phyloP scores from a whole-genome alignment of 2,329 filamentous ascomycete genomes.

The Proliferodiscus dingleyae region DNA sequence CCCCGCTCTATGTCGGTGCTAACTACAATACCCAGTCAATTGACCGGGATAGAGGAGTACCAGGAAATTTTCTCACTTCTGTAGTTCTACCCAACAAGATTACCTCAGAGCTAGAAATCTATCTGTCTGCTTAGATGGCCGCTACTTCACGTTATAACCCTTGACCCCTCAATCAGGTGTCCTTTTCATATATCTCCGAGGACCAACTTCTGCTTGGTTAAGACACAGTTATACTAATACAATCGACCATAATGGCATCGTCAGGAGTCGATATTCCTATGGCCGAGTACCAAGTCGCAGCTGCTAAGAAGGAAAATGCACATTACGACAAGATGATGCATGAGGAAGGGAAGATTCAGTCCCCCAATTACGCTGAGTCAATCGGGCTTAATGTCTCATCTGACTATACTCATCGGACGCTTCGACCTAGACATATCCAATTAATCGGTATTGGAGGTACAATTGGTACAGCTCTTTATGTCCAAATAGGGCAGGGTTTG shows the following conservation, averaged over 20 bases:
- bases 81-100: too few species aligned
- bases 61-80: too few species aligned
- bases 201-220: too few species aligned
- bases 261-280: slow-evolving; percentile 16
- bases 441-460: slow-evolving; percentile 55
- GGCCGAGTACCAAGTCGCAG: slow-evolving; percentile 14
- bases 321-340: slow-evolving; percentile 15
- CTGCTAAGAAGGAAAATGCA: slow-evolving; percentile 8
- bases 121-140: too few species aligned
- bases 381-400: slow-evolving; percentile 8
- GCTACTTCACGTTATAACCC: too few species aligned
- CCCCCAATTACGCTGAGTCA: slow-evolving; percentile 8
- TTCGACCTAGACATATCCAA: slow-evolving; percentile 36
- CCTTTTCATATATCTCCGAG: too few species aligned
- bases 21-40: too few species aligned
- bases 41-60: too few species aligned
- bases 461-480: slow-evolving; percentile 53
- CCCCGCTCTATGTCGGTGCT: too few species aligned
- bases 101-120: too few species aligned
- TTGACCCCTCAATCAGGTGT: too few species aligned
- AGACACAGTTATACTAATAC: too few species aligned
- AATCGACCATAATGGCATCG: slow-evolving; percentile 18
- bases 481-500: slow-evolving; percentile 52
- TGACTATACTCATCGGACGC: slow-evolving; percentile 33
- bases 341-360: slow-evolving; percentile 17